phyloP scores from a whole-genome alignment of 2,329 filamentous ascomycete species.

The Paraphoma sp. region DNA sequence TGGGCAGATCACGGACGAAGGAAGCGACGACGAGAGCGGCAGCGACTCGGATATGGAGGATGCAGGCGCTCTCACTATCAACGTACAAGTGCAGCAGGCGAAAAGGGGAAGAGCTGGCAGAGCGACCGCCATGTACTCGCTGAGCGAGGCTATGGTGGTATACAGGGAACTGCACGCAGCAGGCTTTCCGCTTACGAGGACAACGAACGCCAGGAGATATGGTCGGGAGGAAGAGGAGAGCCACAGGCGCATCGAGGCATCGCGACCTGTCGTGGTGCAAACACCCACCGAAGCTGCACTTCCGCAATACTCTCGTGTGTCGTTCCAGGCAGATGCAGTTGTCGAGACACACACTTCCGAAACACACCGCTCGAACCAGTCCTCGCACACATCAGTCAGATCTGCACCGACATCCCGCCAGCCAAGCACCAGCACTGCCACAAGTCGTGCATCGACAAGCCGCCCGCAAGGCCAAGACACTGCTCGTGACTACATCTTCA shows the following conservation, averaged over 20 bases:
- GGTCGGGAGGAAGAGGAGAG: not conserved
- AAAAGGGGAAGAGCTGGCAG: slow-evolving; percentile 2
- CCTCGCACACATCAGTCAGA: slow-evolving; percentile 8
- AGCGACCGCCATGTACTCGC: slow-evolving; percentile 28
- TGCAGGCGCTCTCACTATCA: slow-evolving; percentile 29
- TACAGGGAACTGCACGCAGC: slow-evolving; percentile 20
- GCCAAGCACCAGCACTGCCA: slow-evolving; percentile 13
- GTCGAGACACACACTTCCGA: not conserved
- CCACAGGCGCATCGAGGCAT: too few species aligned
- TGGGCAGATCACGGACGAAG: slow-evolving; percentile 13
- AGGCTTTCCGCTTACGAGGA: slow-evolving; percentile 19
- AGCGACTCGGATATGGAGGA: slow-evolving; percentile 22
- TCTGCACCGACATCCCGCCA: slow-evolving; percentile 17
- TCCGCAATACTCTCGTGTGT: not conserved
- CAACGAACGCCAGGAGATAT: slow-evolving; percentile 15
- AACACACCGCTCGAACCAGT: not conserved
- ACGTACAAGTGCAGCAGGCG: slow-evolving; percentile 19
- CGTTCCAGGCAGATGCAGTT: not conserved
- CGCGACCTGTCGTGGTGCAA: too few species aligned
- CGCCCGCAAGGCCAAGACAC: slow-evolving; percentile 3
- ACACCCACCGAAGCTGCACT: not conserved
- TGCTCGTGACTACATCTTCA: slow-evolving; percentile 28
- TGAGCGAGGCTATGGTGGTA: slow-evolving; percentile 20
- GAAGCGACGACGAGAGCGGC: slow-evolving; percentile 12
- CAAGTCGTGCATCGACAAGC: slow-evolving; percentile 5